These are phyloP conservation scores for Crucihimalaya himalaica DNA, from an alignment of 345 rosid species.

Conservation along the genomic window DNA sequence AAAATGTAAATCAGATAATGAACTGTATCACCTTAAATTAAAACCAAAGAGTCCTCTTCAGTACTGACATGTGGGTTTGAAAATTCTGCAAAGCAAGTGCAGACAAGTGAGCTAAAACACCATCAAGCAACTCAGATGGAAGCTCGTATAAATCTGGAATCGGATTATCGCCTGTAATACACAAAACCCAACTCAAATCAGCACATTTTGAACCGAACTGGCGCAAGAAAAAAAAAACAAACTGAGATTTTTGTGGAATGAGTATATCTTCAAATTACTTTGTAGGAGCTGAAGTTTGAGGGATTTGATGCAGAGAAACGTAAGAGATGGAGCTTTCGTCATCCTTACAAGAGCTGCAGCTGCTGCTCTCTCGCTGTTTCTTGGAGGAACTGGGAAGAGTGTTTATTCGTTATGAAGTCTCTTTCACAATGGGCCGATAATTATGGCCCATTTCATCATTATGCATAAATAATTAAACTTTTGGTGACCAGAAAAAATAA, in stretches of 20 bases:
- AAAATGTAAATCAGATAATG: not conserved
- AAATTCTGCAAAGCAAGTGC: slow-evolving; percentile 69
- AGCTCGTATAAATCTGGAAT: slow-evolving; percentile 55
- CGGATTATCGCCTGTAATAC: slow-evolving; percentile 50
- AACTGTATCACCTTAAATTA: not conserved
- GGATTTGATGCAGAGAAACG: slow-evolving; percentile 51
- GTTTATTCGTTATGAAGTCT: no score
- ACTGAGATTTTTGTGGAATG: not conserved
- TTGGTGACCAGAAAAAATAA: no score
- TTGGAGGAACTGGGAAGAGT: no score
- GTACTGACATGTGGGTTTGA: slow-evolving; percentile 59
- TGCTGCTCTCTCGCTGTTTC: no score
- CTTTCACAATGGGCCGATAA: no score
- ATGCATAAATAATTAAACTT: no score
- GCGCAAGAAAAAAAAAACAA: not conserved
- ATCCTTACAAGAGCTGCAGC: slow-evolving; percentile 14
- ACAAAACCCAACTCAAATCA: not conserved
- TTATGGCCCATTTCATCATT: no score
- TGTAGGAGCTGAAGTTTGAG: slow-evolving; percentile 51
- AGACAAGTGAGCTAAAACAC: slow-evolving; percentile 54
- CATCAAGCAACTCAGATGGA: slow-evolving; percentile 61
- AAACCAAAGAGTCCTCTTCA: not conserved
- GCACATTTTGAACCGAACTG: not conserved
- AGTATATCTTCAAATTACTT: slow-evolving; percentile 37
- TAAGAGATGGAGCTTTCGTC: slow-evolving; percentile 57